A percentile compares a stretch with the other conserved stretches of the same genome.
phyloP scores from a whole-genome alignment of 129 eudicot species.

The Calendula officinalis region DNA sequence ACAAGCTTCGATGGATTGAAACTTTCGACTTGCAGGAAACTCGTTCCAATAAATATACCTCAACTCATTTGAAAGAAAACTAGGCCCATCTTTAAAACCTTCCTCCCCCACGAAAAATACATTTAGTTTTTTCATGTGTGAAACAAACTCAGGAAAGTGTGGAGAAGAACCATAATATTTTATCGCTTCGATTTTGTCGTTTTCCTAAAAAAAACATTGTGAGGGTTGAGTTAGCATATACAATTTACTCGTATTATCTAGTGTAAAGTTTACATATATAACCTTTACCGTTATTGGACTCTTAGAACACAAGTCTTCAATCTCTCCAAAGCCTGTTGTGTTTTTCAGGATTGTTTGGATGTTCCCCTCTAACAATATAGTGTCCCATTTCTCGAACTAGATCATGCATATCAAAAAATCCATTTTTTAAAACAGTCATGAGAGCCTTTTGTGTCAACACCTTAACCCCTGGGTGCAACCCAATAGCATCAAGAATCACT shows the following conservation, averaged over 20 bases:
- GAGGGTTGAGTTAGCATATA: background rate
- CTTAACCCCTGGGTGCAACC: background rate
- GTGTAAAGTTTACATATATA: background rate
- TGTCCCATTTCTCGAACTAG: background rate
- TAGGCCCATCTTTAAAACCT: background rate
- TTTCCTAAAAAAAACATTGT: background rate
- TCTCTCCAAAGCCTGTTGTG: background rate
- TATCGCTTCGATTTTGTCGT: background rate
- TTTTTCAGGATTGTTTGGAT: background rate
- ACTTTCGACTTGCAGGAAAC: background rate
- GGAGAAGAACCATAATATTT: background rate
- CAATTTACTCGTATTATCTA: background rate
- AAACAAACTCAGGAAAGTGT: background rate
- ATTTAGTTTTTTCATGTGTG: background rate
- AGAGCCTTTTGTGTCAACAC: background rate
- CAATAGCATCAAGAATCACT: background rate
- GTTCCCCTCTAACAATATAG: background rate
- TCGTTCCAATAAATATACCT: background rate
- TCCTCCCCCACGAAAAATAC: background rate
- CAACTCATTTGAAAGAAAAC: slow-evolving; percentile 2
- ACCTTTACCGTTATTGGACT: background rate
- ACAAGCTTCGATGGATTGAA: background rate
- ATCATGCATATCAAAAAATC: background rate
- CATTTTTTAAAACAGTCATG: background rate
- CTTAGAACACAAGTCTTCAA: background rate